Evolutionary conservation across 352 stramenopile species (phyloP).

Genomic region (Globisporangium viniferum): DNA sequence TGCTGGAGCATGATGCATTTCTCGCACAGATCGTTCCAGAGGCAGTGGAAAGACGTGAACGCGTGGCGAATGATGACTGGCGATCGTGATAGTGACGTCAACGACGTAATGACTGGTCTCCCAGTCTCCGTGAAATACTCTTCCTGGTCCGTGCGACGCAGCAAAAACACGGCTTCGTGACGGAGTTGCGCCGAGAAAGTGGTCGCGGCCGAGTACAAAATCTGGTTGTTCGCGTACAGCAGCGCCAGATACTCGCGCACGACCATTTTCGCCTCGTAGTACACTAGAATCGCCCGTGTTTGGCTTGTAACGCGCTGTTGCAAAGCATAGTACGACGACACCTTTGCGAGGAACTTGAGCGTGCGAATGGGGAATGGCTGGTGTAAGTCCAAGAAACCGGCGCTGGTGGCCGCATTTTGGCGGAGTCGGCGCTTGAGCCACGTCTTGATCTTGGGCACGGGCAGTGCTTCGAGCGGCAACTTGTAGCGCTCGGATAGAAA

Average conservation of each 20-base stretch:
- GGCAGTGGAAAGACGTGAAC: slow-evolving; percentile 46
- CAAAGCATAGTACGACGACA: slow-evolving; percentile 33
- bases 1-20: slow-evolving; percentile 35
- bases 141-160: slow-evolving; percentile 19
- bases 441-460: slow-evolving; percentile 25
- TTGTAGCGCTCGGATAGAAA: slow-evolving; percentile 25
- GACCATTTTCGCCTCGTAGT: slow-evolving; percentile 32
- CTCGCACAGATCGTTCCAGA: slow-evolving; percentile 48
- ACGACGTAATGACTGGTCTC: not conserved
- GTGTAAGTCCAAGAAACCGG: slow-evolving; percentile 31
- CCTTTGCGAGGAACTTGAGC: slow-evolving; percentile 23
- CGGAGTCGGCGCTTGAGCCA: slow-evolving; percentile 23
- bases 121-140: slow-evolving; percentile 13
- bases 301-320: slow-evolving; percentile 29
- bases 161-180: slow-evolving; percentile 22
- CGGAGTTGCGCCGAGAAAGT: slow-evolving; percentile 28
- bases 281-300: slow-evolving; percentile 18
- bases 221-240: slow-evolving; percentile 27
- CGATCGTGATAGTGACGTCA: not conserved
- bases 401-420: not conserved
- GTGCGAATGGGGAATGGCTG: slow-evolving; percentile 28
- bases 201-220: slow-evolving; percentile 21
- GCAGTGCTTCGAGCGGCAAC: slow-evolving; percentile 26
- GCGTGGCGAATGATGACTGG: not conserved
- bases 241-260: slow-evolving; percentile 37